Evolutionary conservation across 805 yeast genomes (phyloP).

Genomic region (Vanderwaltozyma yarrowii): DNA sequence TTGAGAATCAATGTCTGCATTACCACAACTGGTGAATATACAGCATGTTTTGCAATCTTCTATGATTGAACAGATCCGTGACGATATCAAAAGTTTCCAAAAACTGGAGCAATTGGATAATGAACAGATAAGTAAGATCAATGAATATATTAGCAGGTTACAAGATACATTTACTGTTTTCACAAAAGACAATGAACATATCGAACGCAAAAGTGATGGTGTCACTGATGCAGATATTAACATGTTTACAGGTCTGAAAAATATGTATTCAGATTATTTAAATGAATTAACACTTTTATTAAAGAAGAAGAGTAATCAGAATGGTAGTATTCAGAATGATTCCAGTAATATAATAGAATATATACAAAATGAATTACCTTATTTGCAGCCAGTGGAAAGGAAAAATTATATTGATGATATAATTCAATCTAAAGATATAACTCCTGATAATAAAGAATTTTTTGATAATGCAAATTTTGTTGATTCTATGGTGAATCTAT

Average conservation of each 20-base stretch:
- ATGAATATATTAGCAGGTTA: conserved; percentile 16
- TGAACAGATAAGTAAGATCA: conserved; percentile 11
- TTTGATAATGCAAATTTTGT: conserved; percentile 8
- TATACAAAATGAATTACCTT: conserved; percentile 18
- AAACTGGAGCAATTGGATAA: conserved; percentile 7
- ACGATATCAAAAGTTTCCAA: conserved; percentile 16
- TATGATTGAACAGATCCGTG: conserved; percentile 21
- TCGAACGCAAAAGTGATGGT: conserved; percentile 12
- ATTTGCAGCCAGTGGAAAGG: conserved; percentile 18
- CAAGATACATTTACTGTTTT: conserved; percentile 17
- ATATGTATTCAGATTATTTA: conserved; percentile 26
- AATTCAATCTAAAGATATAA: conserved; percentile 5
- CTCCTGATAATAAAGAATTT: conserved; percentile 1
- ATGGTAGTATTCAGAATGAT: too few species aligned
- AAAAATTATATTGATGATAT: conserved; percentile 19
- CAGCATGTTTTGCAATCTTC: conserved; percentile 24
- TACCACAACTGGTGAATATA: conserved; percentile 26
- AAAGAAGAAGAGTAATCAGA: conserved; percentile 6
- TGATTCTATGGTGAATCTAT: conserved; percentile 14
- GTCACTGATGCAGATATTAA: conserved; percentile 23
- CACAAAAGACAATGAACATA: conserved; percentile 22
- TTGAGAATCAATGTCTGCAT: too few species aligned
- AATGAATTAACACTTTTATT: conserved; percentile 15
- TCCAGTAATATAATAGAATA: conserved; percentile 14
- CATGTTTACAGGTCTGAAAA: conserved; percentile 21